Conservation (phyloP, 495 filamentous ascomycete species). For the Aspergillus bridgeri region DNA sequence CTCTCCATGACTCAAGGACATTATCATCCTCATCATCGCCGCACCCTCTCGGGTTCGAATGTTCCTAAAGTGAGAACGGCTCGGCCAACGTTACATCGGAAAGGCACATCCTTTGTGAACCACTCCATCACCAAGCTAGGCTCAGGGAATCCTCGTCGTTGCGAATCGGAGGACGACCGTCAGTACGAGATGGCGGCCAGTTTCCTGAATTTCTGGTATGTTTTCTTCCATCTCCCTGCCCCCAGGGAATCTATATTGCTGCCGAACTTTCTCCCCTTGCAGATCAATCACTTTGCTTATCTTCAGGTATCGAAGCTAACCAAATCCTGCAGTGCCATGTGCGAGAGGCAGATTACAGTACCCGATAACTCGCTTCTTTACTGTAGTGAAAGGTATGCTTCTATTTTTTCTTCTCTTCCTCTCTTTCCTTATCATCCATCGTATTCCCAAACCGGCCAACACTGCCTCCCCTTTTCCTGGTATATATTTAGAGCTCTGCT, state of each 20-base stretch:
- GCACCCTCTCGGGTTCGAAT: constrained; percentile 35
- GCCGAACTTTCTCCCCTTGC: constrained; percentile 18
- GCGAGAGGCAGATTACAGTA: constrained; percentile 63
- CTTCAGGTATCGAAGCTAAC: constrained; percentile 23
- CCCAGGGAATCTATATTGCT: constrained; percentile 4
- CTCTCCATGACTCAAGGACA: constrained; percentile 43
- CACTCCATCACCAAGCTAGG: constrained; percentile 41
- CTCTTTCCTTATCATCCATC: constrained; percentile 8
- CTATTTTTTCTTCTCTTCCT: constrained; percentile 9
- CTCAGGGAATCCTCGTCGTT: constrained; percentile 27
- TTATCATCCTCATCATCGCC: constrained; percentile 31
- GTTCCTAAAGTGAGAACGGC: constrained; percentile 29
- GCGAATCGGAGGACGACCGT: constrained; percentile 41
- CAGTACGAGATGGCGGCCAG: constrained; percentile 54
- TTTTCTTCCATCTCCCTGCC: constrained; percentile 11
- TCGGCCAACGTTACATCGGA: constrained; percentile 36
- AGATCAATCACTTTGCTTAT: constrained; percentile 20
- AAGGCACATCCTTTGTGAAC: constrained; percentile 33
- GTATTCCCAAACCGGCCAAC: constrained; percentile 4
- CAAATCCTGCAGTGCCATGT: constrained; percentile 49
- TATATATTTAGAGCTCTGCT: constrained; percentile 11
- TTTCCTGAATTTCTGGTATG: constrained; percentile 66
- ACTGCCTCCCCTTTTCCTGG: neutral
- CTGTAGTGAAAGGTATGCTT: constrained; percentile 52
- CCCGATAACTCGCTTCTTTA: constrained; percentile 60